phyloP scores from a whole-genome alignment of 179 eudicot species.

The Silene noctiflora region DNA sequence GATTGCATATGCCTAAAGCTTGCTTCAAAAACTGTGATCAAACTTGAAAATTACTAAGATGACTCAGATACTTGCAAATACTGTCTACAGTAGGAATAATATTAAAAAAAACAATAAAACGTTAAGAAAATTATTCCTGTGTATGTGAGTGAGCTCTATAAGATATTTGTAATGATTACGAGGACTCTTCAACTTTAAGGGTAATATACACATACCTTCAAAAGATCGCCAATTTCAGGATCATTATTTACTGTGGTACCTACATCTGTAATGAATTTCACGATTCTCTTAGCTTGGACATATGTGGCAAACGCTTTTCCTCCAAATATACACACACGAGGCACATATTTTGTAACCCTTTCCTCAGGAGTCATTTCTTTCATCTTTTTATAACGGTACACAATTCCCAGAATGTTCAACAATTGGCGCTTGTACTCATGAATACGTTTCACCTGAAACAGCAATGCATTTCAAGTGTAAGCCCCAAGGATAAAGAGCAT shows the following conservation, averaged over 20 bases:
- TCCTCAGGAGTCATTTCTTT: constrained; percentile 75
- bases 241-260: constrained; percentile 82
- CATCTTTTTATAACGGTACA: constrained; percentile 91
- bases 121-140: neutral
- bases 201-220: constrained; percentile 52
- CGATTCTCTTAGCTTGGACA: constrained; percentile 91
- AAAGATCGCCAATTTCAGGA: constrained; percentile 79
- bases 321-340: constrained; percentile 91
- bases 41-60: neutral
- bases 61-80: neutral
- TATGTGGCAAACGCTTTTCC: constrained; percentile 97
- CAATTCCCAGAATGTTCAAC: constrained; percentile 79
- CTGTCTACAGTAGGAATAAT: too few relatives aligned
- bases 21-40: neutral
- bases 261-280: constrained; percentile 88
- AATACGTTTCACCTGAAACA: constrained; percentile 76
- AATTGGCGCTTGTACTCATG: constrained; percentile 94
- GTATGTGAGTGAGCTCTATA: neutral
- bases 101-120: constrained; percentile 1
- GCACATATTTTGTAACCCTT: constrained; percentile 60
- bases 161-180: neutral
- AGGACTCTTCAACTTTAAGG: neutral
- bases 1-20: neutral
- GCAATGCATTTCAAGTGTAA: constrained; percentile 15
- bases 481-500: neutral